A percentile compares a stretch with the other conserved stretches of the same genome.
Evolutionary conservation across 2,329 filamentous ascomycete species (phyloP).

Genomic region (Daldinia sp.): DNA sequence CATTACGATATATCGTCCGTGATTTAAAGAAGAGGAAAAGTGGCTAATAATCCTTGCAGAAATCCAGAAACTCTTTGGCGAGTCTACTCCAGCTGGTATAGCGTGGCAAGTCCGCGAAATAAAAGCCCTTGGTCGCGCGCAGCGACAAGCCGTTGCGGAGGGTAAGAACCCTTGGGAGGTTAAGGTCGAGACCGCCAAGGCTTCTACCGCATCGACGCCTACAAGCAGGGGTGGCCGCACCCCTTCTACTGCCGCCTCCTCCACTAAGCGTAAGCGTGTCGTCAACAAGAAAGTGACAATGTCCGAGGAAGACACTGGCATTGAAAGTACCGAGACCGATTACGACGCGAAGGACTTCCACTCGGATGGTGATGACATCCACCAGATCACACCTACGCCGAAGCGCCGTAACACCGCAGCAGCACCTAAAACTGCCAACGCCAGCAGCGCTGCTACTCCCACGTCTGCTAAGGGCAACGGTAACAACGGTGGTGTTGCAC

Average conservation of each 20-base stretch:
- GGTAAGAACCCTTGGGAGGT: conserved; percentile 58
- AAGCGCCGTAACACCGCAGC: conserved; percentile 25
- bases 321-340: conserved; percentile 40
- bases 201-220: conserved; percentile 39
- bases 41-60: conserved; percentile 50
- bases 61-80: conserved; percentile 67
- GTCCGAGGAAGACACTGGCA: conserved; percentile 35
- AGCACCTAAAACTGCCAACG: neutral
- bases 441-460: conserved; percentile 32
- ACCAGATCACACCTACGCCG: conserved; percentile 13
- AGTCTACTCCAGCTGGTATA: conserved; percentile 65
- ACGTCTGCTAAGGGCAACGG: neutral
- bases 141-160: conserved; percentile 54
- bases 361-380: conserved; percentile 19
- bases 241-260: neutral
- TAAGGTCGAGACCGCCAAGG: conserved; percentile 34
- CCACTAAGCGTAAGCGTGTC: conserved; percentile 34
- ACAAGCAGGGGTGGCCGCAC: conserved; percentile 1
- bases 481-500: neutral
- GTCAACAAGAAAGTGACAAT: conserved; percentile 4
- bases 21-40: neutral
- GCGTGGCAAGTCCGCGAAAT: conserved; percentile 67
- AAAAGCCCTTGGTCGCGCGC: conserved; percentile 60
- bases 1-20: neutral
- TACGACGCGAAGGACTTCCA: conserved; percentile 45